Base-by-base conservation (phyloP, 2,329 filamentous ascomycete genomes). In the Fusarium floridanum region DNA sequence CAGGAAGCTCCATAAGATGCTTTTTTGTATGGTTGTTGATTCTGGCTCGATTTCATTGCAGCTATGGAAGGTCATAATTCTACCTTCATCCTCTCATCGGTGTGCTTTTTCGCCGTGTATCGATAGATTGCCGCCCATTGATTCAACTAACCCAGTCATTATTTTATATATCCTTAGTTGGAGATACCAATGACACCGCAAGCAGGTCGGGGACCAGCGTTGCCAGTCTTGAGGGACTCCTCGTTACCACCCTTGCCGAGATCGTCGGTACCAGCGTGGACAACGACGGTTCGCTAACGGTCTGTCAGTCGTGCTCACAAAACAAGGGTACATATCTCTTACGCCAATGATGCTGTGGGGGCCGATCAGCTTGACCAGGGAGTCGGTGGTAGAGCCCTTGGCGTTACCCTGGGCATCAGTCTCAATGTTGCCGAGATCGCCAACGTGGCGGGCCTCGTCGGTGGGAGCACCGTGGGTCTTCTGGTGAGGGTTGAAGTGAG, bases 211-310 rank as follows among this genome's bases (percentile, higher is more conserved):
- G 88, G 85, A 81, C 97, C 97, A 83, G 97, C 97, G 85, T 98
- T 99, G 79, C 97, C 97, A 77, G 97, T 99, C 93, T 97, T 98
- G 89, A 97, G 95, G 82, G 95, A 98, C 89, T 98, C 95, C 87
- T 96, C 94, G 87, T 94, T 92, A 79, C 87, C 94, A 81, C 95
- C 95, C 90, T 94, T 94, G 86, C 97, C 97, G 76, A 99, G 94
- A 83, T 99, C 97, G 83, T 99, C 97, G 78, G 96, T 98, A 84
- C 97, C 97, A 79, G 89, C 92, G 89, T 99, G 97, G 81, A 97
- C 91, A 81, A 99, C 97, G 74, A 99, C 90, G 78, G 97, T 98
- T 83, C 97, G 95, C 94, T 97, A 79, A 37, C 11, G 10, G 16
- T 5, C n/a, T 39, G 45, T 78, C 27, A 75, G 57, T 36, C 12